Base-by-base conservation (phyloP, 768 basidiomycete genomes). In the Roridomyces roridus region DNA sequence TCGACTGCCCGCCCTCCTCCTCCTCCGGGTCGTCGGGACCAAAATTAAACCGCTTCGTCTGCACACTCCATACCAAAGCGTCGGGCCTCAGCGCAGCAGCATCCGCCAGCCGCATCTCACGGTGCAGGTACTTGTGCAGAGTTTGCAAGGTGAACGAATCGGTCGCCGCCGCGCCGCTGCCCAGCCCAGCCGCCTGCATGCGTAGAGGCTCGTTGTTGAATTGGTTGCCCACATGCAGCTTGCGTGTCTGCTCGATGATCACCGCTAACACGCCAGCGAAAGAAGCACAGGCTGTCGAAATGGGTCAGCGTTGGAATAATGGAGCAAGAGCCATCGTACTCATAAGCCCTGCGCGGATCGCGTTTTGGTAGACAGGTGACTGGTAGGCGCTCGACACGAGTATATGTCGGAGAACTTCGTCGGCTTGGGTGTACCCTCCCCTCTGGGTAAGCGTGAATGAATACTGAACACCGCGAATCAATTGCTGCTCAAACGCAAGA, bases 141-240 rank as follows among this genome's bases (percentile, higher is more conserved):
- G 88, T 88, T 0, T 86, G 83, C 1, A 84, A 84, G 60, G 91
- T 87, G 73, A 94, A 92, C 0, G 88, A 82, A 58, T 92, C 90
- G 0, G 87, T 86, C 4, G 89, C 79, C 24, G 79, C 80, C 5
- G 89, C 63, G 0, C 93, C 92, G 55, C 87, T 86, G 0, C 87
- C 85, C 4, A 97, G 80, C 0, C 84, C 83, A 0, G 89, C 88
- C 4, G 89, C 67, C 20, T 96, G 80, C 44, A 98, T 80, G 6
- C 93, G 86, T 12, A 91, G 74, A 0, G 94, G 89, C 37, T 96
- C 93, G 49, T 94, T 91, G 66, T 94, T 89, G 77, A 92, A 94
- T 67, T 96, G 94, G 66, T 94, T 79, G 0, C 75, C 73, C 28
- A 82, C 86, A 53, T 91, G 85, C 28, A 98, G 73, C 59, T 89